These are phyloP conservation scores for Penicillium sp. DNA, from an alignment of 2,329 filamentous ascomycete genomes.

Conservation along the genomic window DNA sequence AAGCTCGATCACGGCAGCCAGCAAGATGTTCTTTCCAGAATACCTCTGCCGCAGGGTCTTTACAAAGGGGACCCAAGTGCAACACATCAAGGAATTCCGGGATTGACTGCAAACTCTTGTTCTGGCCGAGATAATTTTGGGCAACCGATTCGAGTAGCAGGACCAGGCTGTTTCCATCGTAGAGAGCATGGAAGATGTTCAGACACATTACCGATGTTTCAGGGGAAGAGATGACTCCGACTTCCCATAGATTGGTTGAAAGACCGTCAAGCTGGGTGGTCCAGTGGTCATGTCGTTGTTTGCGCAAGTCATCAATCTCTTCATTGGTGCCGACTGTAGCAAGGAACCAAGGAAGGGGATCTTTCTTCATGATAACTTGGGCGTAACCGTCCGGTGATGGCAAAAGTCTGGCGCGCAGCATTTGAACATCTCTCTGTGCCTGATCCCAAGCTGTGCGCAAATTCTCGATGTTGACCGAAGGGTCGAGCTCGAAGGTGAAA, in stretches of 20 bases:
- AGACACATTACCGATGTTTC: conserved; percentile 53
- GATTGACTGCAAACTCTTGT: conserved; percentile 35
- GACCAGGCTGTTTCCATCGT: conserved; percentile 78
- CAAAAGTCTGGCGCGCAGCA: conserved; percentile 72
- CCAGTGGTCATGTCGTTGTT: conserved; percentile 53
- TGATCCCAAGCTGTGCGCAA: conserved; percentile 60
- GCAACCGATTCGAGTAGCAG: conserved; percentile 63
- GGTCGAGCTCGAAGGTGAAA: conserved; percentile 62
- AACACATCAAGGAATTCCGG: conserved; percentile 64
- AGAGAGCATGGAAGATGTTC: conserved; percentile 80
- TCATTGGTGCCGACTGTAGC: conserved; percentile 29
- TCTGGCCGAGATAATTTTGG: conserved; percentile 48
- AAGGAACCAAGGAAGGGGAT: conserved; percentile 48
- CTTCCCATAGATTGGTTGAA: conserved; percentile 33
- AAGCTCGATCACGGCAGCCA: conserved; percentile 27
- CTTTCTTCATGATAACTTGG: conserved; percentile 63
- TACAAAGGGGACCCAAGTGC: conserved; percentile 65
- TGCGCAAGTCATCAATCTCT: conserved; percentile 37
- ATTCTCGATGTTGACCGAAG: conserved; percentile 45
- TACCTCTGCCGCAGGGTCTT: conserved; percentile 46
- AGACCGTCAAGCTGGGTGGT: conserved; percentile 52
- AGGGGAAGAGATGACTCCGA: conserved; percentile 31
- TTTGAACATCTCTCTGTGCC: conserved; percentile 55
- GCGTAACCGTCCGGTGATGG: conserved; percentile 72
- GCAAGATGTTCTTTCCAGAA: conserved; percentile 69